Evolutionary conservation across 2,329 filamentous ascomycete species (phyloP), one percentile per base, ranked within the genome.

Genomic region (Aspergillus felis): DNA sequence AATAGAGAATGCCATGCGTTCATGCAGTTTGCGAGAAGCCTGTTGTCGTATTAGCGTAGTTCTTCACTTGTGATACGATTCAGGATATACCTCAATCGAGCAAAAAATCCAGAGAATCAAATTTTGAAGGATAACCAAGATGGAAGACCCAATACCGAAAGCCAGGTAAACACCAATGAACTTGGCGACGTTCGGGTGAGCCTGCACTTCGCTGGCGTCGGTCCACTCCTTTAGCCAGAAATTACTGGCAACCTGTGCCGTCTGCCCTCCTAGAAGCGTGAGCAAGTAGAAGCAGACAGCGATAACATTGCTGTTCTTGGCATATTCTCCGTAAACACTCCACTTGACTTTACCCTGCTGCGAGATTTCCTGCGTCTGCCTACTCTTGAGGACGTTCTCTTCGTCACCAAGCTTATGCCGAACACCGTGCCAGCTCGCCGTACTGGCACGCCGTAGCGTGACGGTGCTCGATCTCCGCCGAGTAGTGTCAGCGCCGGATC

Each of bases 341-440:
- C 94, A 97, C 75, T 97, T 97, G 66, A 99, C 94, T 73, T 97
- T 97, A 68, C 94, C 94, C 77, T 99, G 92, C 74, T 99, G 92
- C 2, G 86, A 84, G 64, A 89, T 88, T 74, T 99, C 94, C 76
- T 96, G 95, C 56, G 82, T 83, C 74, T 97, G 92, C 70, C 87
- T 91, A 48, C 89, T 92, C 77, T 91, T 93, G 68, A 88, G 79
- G 54, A 72, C 64, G 41, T 84, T 85, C 53, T 90, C 86, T 75
- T 97, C 92, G 65, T 97, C 93, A 0, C 82, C 84, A 32, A 93
- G 75, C 74, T 94, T 96, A 65, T 92, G 91, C 60, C 91, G 85
- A 24, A 91, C 89, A 1, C 92, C 92, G 58, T 83, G 88, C 81
- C 96, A 96, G 68, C 90, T 97, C 28, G 91, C 92, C 27, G 92